These are phyloP conservation scores for Ustilago crameri DNA, from an alignment of 1,284 basidiomycete genomes.

Conservation along the genomic window DNA sequence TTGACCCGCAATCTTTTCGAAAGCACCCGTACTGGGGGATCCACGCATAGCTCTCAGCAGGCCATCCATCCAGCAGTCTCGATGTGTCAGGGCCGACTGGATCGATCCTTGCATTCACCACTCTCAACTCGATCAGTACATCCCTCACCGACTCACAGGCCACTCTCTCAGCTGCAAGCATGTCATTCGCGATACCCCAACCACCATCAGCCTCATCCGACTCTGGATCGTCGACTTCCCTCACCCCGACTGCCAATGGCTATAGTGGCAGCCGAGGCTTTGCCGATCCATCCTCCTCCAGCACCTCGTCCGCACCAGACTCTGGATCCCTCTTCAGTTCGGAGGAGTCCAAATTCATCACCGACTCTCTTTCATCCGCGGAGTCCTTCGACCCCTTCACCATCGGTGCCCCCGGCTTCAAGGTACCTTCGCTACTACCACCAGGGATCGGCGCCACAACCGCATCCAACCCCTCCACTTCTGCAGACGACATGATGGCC, in stretches of 20 bases:
- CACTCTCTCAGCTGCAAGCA: neutral
- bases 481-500: slow-evolving; percentile 5
- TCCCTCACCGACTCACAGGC: neutral
- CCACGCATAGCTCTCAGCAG: too few relatives aligned
- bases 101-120: neutral
- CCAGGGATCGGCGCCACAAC: slow-evolving; percentile 44
- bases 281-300: slow-evolving; percentile 21
- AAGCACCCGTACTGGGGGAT: too few relatives aligned
- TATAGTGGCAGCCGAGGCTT: slow-evolving; percentile 22
- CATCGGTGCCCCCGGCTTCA: slow-evolving; percentile 59
- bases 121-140: neutral
- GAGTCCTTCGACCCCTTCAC: slow-evolving; percentile 62
- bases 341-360: slow-evolving; percentile 60
- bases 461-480: neutral
- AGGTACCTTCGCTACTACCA: slow-evolving; percentile 55
- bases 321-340: slow-evolving; percentile 51
- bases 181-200: slow-evolving; percentile 42
- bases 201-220: slow-evolving; percentile 41
- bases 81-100: too few relatives aligned
- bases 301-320: slow-evolving; percentile 7
- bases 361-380: slow-evolving; percentile 51
- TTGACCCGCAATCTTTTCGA: too few relatives aligned
- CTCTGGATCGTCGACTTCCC: slow-evolving; percentile 44
- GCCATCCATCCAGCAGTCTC: too few relatives aligned
- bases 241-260: slow-evolving; percentile 38